Percentiles rank a stretch among this genome's conserved stretches.
Conservation (phyloP, 129 eudicot genomes). For the Arctium minus region DNA sequence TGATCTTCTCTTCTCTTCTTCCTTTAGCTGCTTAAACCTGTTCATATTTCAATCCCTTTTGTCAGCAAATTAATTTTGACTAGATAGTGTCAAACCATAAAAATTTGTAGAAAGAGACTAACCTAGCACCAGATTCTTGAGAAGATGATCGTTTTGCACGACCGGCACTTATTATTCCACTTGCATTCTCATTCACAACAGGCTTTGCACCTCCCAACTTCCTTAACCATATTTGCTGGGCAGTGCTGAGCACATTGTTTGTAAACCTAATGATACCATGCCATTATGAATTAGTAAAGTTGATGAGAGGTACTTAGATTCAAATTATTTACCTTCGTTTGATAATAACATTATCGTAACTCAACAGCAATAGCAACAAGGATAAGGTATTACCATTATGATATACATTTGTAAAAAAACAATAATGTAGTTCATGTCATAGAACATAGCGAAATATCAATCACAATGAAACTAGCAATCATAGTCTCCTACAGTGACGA, state of each 20-base stretch:
- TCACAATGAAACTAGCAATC: no score
- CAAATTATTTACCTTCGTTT: background rate
- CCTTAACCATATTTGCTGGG: slow-evolving; percentile 95
- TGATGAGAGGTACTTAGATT: background rate
- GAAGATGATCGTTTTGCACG: slow-evolving; percentile 75
- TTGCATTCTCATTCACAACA: slow-evolving; percentile 67
- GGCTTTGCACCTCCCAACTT: slow-evolving; percentile 97
- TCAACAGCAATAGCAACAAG: background rate
- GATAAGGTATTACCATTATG: background rate
- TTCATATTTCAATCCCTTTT: slow-evolving; percentile 9
- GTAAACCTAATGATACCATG: slow-evolving; percentile 60
- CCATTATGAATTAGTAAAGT: background rate
- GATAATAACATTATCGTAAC: background rate
- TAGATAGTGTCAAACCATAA: background rate
- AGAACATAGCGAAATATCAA: no score
- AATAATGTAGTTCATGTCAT: background rate
- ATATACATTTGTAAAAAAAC: background rate
- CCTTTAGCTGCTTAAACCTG: slow-evolving; percentile 80
- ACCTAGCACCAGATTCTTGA: slow-evolving; percentile 80
- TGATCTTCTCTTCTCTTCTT: slow-evolving; percentile 52
- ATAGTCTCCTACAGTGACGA: no score
- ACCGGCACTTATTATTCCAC: slow-evolving; percentile 94
- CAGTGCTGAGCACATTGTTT: slow-evolving; percentile 93
- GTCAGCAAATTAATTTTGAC: slow-evolving; percentile 16
- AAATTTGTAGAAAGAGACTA: slow-evolving; percentile 18